phyloP scores from a whole-genome alignment of 2,329 filamentous ascomycete genomes.

The Colletotrichum camelliae region DNA sequence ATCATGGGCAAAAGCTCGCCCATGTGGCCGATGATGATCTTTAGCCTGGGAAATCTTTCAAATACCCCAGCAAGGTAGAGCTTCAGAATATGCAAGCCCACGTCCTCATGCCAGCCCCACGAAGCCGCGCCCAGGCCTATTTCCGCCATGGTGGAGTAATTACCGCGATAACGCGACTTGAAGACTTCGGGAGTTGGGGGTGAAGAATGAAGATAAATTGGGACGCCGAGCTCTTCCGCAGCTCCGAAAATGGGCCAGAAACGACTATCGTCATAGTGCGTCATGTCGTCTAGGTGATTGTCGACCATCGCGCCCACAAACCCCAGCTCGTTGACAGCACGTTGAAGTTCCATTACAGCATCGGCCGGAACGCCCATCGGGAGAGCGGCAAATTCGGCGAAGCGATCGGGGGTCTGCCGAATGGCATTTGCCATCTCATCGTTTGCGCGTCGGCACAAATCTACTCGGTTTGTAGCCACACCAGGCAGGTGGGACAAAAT shows the following conservation, averaged over 20 bases:
- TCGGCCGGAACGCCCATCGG: neutral
- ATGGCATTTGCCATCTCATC: neutral
- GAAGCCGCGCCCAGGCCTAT: neutral
- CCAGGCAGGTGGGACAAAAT: neutral
- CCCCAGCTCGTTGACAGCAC: accelerated
- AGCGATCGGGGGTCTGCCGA: neutral
- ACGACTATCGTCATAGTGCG: neutral
- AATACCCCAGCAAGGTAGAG: neutral
- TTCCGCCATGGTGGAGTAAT: neutral
- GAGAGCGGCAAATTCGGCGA: neutral
- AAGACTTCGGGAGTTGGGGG: accelerated
- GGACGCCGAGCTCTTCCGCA: neutral
- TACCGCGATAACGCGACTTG: neutral
- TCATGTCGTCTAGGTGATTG: neutral
- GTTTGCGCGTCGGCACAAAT: neutral
- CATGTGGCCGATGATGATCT: neutral
- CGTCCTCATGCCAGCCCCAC: accelerated
- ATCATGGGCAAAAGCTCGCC: neutral
- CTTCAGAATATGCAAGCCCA: neutral
- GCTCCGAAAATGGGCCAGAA: neutral
- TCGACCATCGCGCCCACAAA: neutral
- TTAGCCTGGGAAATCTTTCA: neutral
- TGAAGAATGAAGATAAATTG: neutral
- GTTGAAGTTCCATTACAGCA: accelerated
- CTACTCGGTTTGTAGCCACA: neutral